Conservation (phyloP, 176 grass and related monocot genomes). For the Juncus effusus region DNA sequence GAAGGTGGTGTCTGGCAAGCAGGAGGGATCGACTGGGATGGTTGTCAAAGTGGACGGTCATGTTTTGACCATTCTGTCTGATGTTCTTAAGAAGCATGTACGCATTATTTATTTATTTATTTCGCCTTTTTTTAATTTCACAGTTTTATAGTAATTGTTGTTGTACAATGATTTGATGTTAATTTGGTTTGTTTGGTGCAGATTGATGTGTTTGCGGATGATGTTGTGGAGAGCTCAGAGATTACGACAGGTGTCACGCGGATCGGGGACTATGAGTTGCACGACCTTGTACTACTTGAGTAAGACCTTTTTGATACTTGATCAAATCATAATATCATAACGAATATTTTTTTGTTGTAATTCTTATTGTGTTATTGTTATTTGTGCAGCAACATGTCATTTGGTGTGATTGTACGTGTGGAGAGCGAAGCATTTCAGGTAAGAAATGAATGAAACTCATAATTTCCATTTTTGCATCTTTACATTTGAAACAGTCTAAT, state of each 20-base stretch:
- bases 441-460: constrained; percentile 23
- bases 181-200: constrained; percentile 30
- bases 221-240: constrained; percentile 96
- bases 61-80: constrained; percentile 84
- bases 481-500: constrained; percentile 7
- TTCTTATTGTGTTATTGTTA: constrained; percentile 15
- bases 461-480: neutral
- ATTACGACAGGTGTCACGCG: constrained; percentile 87
- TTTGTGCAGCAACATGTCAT: constrained; percentile 83
- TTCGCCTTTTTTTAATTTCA: constrained; percentile 6
- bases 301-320: constrained; percentile 37
- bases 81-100: constrained; percentile 92
- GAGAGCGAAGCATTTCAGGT: constrained; percentile 94
- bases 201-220: constrained; percentile 89
- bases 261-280: constrained; percentile 92
- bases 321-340: constrained; percentile 12
- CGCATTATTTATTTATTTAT: constrained; percentile 24
- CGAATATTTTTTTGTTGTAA: constrained; percentile 16
- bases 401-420: constrained; percentile 94
- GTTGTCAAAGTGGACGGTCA: constrained; percentile 93
- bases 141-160: too few relatives aligned
- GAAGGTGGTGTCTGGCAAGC: constrained; percentile 87
- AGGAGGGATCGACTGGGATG: constrained; percentile 93
- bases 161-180: too few relatives aligned
- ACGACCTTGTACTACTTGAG: constrained; percentile 95